Percentiles rank a stretch among this genome's conserved stretches.
Conservation (phyloP, 768 basidiomycete species). For the Butyriboletus loyo region DNA sequence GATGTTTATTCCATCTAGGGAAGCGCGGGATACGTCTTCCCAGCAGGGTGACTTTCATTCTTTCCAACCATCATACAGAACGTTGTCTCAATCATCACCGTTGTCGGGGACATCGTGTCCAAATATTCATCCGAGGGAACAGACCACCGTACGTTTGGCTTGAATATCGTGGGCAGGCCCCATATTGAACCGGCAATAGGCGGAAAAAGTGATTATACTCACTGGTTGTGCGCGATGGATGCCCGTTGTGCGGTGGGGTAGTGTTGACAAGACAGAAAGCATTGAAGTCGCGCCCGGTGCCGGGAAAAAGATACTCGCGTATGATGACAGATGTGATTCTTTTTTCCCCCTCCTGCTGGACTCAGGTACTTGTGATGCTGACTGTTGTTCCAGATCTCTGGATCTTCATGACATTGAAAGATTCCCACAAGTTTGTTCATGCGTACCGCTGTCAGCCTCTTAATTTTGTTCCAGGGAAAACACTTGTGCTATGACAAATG, state of each 20-base stretch:
- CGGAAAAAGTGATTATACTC: slow-evolving; percentile 90
- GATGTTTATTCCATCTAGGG: neutral
- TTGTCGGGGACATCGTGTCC: neutral
- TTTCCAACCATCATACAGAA: neutral
- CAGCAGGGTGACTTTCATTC: neutral
- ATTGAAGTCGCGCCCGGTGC: neutral
- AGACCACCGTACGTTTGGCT: slow-evolving; percentile 74
- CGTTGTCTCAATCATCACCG: neutral
- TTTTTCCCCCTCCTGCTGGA: neutral
- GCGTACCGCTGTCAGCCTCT: too few relatives aligned
- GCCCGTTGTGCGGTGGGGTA: slow-evolving; percentile 59
- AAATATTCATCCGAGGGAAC: neutral
- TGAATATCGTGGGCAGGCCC: slow-evolving; percentile 82
- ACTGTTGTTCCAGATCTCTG: too few relatives aligned
- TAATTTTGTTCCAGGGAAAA: too few relatives aligned
- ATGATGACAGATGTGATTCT: slow-evolving; percentile 23
- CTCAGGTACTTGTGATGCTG: too few relatives aligned
- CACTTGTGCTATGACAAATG: too few relatives aligned
- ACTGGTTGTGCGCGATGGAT: slow-evolving; percentile 72
- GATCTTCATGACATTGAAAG: too few relatives aligned
- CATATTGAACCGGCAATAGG: slow-evolving; percentile 94
- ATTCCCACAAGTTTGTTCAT: too few relatives aligned
- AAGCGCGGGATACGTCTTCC: neutral
- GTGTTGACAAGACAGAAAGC: slow-evolving; percentile 49
- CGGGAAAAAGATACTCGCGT: neutral